Evolutionary conservation across 2,329 filamentous ascomycete genomes (phyloP), one percentile per base, ranked within the genome.

Genomic region (Fusarium buxicola): DNA sequence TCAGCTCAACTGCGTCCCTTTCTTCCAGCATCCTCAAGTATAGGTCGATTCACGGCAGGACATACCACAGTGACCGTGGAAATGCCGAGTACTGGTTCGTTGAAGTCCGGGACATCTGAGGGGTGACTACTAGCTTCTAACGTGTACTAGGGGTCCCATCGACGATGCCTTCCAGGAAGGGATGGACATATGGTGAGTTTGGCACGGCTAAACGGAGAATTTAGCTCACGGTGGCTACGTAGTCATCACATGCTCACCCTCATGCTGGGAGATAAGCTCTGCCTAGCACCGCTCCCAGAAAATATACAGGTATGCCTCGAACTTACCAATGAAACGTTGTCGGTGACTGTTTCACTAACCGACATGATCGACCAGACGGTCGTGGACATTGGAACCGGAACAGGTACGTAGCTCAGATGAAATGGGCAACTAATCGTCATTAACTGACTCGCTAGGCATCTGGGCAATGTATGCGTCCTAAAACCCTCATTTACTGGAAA

Each of bases 151-250:
- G 45, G 54, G 45, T 0, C 55, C 55, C 2, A 52, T 52, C 1
- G 55, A 58, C 12, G 32, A 51, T 2, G 31, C 45, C 1, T 24
- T 21, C 1, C 32, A 39, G 13, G 55, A 52, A 18, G 45, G 24
- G 1, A 58, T 58, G 54, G 55, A 58, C 1, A 58, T 58, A 8
- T 52, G 58, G 55, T 52, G 2, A 12, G 45, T n/a, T 8, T n/a
- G 3, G 2, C 6, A 2, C 10, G 3, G 1, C 12, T 16, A 1
- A 7, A 1, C 9, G 13, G 4, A 3, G 10, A 6, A 1, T 4
- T 7, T 2, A 8, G 8, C 41, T 53, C 2, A 47, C 6, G 2
- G 0, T 10, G 1, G 0, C 2, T 1, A 3, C 1, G 1, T 0
- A 58, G 45, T 1, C 39, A 58, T 0, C 54, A 45, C 6, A 28